Base-by-base conservation (phyloP, 768 basidiomycete species). In the Lactarius trivialis region DNA sequence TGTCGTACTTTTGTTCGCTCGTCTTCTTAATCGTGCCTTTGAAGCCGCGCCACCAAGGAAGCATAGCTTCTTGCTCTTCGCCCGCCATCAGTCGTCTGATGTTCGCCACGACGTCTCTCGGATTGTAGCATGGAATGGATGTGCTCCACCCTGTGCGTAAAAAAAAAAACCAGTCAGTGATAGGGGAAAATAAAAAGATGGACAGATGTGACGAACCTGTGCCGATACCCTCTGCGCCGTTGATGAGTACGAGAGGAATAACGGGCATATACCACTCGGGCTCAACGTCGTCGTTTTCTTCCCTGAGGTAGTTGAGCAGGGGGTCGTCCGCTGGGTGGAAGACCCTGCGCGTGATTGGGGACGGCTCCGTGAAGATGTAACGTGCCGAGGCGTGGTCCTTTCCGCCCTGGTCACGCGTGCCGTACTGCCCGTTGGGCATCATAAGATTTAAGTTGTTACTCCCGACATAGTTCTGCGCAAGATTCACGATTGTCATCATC, bases 1-100 rank as follows among this genome's bases (percentile, higher is more conserved):
- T 85, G 36, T 90, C 89, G 71, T 88, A 94, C 74, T 90, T 96
- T 79, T 93, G 85, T 68, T 93, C 93, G 36, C 81, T 82, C 36
- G 82, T 80, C 64, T 82, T 82, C 75, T 85, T 92, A 75, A 98
- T 89, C 39, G 86, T 81, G 43, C 95, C 95, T 70, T 86, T 85
- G 76, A 95, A 98, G 32, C 96, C 95, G 56, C 93, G 85, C 90
- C 92, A 98, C 97, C 97, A 99, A 2, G 97, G 97, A 12, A 82
- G 77, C 91, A 99, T 98, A 0, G 85, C 81, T 15, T 86, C 83
- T 66, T 87, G 71, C 65, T 92, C 91, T 75, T 97, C 89, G 45
- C 83, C 88, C 2, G 80, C 79, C 91, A 98, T 95, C 66, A 94
- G 76, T 7, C 90, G 81, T 15, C 90, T 86, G 36, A 99, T 75